phyloP scores from a whole-genome alignment of 2,329 filamentous ascomycete genomes.

The Ophiostoma triangulosporum region DNA sequence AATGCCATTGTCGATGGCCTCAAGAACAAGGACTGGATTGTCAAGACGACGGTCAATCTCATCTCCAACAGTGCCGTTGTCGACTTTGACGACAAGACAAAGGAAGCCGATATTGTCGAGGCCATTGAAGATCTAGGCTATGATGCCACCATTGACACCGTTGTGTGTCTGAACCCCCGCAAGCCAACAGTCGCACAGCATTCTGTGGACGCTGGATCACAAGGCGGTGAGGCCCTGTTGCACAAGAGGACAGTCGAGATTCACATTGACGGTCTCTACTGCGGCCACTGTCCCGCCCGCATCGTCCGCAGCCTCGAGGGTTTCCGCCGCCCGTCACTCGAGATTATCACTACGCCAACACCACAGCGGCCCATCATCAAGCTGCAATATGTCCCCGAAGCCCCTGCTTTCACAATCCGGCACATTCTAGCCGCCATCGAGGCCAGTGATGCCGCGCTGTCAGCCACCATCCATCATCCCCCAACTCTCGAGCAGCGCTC shows the following conservation, averaged over 20 bases:
- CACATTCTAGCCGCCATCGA: slow-evolving; percentile 57
- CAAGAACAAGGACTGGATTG: slow-evolving; percentile 42
- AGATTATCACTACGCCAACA: slow-evolving; percentile 41
- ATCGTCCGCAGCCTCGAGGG: slow-evolving; percentile 40
- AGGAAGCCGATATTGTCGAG: slow-evolving; percentile 35
- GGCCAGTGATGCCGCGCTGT: slow-evolving; percentile 50
- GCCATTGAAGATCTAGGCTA: slow-evolving; percentile 52
- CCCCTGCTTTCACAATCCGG: slow-evolving; percentile 60
- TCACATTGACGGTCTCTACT: slow-evolving; percentile 59
- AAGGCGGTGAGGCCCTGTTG: not conserved
- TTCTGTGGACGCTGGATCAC: not conserved
- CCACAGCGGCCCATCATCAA: slow-evolving; percentile 52
- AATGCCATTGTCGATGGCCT: slow-evolving; percentile 49
- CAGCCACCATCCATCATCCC: slow-evolving; percentile 59
- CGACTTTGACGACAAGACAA: slow-evolving; percentile 34
- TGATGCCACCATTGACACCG: slow-evolving; percentile 44
- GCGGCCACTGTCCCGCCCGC: slow-evolving; percentile 52
- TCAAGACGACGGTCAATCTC: slow-evolving; percentile 46
- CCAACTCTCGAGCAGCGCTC: slow-evolving; percentile 76
- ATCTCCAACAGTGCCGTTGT: slow-evolving; percentile 54
- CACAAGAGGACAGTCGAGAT: slow-evolving; percentile 47
- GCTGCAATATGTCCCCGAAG: slow-evolving; percentile 54
- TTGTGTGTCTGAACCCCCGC: slow-evolving; percentile 25
- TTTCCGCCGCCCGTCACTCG: slow-evolving; percentile 35
- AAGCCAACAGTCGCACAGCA: slow-evolving; percentile 7